A percentile compares a stretch with the other conserved stretches of the same genome.
Evolutionary conservation across 345 rosid species (phyloP).

Genomic region (Excoecaria cochinchinensis): DNA sequence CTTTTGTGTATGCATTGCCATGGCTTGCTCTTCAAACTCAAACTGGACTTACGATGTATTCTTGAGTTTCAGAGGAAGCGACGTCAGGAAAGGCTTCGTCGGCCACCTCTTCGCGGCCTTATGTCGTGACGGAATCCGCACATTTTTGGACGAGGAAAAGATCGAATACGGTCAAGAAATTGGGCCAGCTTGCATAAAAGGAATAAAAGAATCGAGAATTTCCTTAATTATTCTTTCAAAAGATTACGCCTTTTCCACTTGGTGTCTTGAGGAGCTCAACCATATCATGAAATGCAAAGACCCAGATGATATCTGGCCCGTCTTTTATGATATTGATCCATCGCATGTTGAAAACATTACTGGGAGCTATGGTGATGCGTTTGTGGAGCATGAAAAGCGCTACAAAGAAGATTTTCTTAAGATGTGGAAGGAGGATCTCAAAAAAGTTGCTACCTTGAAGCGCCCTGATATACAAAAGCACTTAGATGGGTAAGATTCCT

Average conservation of each 20-base stretch:
- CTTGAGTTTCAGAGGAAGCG: constrained; percentile 16
- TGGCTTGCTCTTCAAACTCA: not conserved
- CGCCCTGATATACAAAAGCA: not conserved
- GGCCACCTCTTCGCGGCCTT: constrained; percentile 14
- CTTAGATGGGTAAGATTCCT: not conserved
- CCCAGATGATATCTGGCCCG: not conserved
- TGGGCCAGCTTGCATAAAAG: constrained; percentile 6
- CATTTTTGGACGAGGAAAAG: constrained; percentile 7
- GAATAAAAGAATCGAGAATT: constrained; percentile 4
- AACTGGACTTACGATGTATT: constrained; percentile 11
- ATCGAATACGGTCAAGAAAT: constrained; percentile 4
- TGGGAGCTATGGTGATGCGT: constrained; percentile 5
- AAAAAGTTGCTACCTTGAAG: not conserved
- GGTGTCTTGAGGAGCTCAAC: constrained; percentile 17
- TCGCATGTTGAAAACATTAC: not conserved
- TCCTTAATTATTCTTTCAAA: constrained; percentile 8
- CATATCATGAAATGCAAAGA: not conserved
- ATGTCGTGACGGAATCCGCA: not conserved
- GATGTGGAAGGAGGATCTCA: not conserved
- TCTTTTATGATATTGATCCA: constrained; percentile 13
- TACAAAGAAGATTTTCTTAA: not conserved
- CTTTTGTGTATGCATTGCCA: not conserved
- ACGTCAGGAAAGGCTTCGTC: constrained; percentile 1
- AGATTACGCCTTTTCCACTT: constrained; percentile 10
- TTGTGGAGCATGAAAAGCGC: not conserved